phyloP scores from a whole-genome alignment of 345 rosid genomes.

The Luvunga scandens region DNA sequence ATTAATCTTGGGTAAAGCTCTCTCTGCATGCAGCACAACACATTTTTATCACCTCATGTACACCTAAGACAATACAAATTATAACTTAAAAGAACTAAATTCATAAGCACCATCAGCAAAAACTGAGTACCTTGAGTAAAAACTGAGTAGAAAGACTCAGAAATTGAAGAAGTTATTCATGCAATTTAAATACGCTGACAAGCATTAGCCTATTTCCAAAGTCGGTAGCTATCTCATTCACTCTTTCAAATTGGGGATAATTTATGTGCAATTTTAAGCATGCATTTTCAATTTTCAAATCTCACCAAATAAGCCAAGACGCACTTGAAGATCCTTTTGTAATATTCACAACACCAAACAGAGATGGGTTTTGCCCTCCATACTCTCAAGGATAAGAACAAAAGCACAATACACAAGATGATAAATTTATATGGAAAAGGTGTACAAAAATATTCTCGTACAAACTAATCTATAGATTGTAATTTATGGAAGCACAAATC shows the following conservation, averaged over 20 bases:
- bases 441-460: neutral
- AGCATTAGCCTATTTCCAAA: conserved; percentile 2
- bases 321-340: neutral
- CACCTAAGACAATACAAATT: conserved; percentile 8
- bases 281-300: neutral
- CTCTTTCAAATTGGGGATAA: neutral
- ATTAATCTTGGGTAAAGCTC: conserved; percentile 80
- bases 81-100: conserved; percentile 18
- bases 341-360: neutral
- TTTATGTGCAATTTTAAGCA: neutral
- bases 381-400: neutral
- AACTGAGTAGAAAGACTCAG: neutral
- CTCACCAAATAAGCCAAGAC: neutral
- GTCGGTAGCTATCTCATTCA: neutral
- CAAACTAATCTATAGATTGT: neutral
- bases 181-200: neutral
- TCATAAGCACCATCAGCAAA: neutral
- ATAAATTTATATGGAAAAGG: neutral
- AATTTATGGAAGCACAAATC: neutral
- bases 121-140: too few species aligned
- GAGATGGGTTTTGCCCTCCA: neutral
- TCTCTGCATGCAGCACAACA: conserved; percentile 49
- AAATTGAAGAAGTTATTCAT: neutral
- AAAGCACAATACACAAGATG: neutral
- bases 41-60: conserved; percentile 15